phyloP scores from a whole-genome alignment of 1,284 basidiomycete genomes.

The Fomitopsis betulina region DNA sequence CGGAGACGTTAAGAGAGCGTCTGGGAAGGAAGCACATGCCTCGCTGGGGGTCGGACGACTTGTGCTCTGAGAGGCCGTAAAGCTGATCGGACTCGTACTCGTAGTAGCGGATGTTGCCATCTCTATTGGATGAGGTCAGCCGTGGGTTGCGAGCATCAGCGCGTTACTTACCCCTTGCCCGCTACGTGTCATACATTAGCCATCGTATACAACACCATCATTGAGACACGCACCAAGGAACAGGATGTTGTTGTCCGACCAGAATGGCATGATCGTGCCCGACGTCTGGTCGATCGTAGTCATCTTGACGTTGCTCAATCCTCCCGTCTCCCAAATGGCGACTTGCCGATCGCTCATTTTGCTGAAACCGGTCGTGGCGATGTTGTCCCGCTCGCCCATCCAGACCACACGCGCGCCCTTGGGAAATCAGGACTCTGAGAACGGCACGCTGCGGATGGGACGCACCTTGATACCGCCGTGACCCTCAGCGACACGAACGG shows the following conservation, averaged over 20 bases:
- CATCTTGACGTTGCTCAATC: slow-evolving; percentile 72
- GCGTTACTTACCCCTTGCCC: slow-evolving; percentile 59
- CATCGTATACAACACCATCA: not conserved
- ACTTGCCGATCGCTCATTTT: slow-evolving; percentile 93
- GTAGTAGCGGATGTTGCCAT: slow-evolving; percentile 94
- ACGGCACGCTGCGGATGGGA: slow-evolving; percentile 3
- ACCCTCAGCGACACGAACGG: slow-evolving; percentile 81
- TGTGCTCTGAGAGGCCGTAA: slow-evolving; percentile 81
- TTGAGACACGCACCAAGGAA: slow-evolving; percentile 67
- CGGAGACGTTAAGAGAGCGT: slow-evolving; percentile 80
- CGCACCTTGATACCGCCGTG: slow-evolving; percentile 85
- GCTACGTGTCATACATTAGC: slow-evolving; percentile 32
- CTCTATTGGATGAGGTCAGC: slow-evolving; percentile 40
- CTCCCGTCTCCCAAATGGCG: slow-evolving; percentile 80
- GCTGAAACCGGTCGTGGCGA: slow-evolving; percentile 94
- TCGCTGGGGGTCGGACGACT: slow-evolving; percentile 88
- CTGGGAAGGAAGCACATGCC: slow-evolving; percentile 96
- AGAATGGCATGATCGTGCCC: slow-evolving; percentile 97
- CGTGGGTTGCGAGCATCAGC: slow-evolving; percentile 6
- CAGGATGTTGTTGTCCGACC: slow-evolving; percentile 90
- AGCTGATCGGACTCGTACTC: slow-evolving; percentile 91
- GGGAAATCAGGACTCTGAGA: not conserved
- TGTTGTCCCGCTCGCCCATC: slow-evolving; percentile 86
- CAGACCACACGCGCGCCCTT: slow-evolving; percentile 80
- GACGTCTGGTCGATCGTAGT: slow-evolving; percentile 81